Conservation (phyloP, 768 basidiomycete genomes). For the Leccinum incarnatum region DNA sequence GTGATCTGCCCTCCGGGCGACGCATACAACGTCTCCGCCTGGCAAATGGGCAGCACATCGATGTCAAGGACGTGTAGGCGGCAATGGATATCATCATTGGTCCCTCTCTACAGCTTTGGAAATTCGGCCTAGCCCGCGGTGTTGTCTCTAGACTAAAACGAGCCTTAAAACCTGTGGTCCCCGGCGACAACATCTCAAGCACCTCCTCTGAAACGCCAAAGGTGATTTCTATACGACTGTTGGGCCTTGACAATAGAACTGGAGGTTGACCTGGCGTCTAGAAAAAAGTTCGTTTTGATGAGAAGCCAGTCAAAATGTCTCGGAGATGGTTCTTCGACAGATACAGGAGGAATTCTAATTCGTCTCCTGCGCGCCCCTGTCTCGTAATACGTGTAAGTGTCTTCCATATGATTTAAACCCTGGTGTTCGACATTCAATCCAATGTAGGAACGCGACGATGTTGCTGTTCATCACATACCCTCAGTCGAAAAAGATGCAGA, state of each 20-base stretch:
- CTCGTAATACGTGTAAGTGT: conserved; percentile 26
- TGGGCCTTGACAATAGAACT: neutral
- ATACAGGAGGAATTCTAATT: conserved; percentile 8
- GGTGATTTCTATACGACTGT: conserved; percentile 7
- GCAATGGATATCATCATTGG: conserved; percentile 21
- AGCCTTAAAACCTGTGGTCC: conserved; percentile 4
- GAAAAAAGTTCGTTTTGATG: conserved; percentile 29
- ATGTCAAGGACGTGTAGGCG: conserved; percentile 15
- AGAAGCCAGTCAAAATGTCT: conserved; percentile 24
- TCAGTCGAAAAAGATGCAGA: conserved; percentile 19
- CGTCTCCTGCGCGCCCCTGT: conserved; percentile 27
- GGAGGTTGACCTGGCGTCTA: conserved; percentile 4
- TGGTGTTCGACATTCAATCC: neutral
- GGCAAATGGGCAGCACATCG: conserved; percentile 10
- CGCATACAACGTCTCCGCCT: conserved; percentile 9
- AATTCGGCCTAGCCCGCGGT: conserved; percentile 7
- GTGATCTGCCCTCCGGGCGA: conserved; percentile 8
- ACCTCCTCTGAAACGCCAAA: conserved; percentile 12
- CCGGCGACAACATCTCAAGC: conserved; percentile 4
- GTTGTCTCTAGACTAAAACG: conserved; percentile 9
- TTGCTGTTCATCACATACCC: neutral
- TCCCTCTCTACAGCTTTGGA: conserved; percentile 25
- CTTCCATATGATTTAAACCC: neutral
- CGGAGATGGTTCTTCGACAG: conserved; percentile 18
- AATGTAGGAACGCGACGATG: conserved; percentile 14